phyloP scores from a whole-genome alignment of 176 grass and related monocot genomes.

The Triticum urartu region DNA sequence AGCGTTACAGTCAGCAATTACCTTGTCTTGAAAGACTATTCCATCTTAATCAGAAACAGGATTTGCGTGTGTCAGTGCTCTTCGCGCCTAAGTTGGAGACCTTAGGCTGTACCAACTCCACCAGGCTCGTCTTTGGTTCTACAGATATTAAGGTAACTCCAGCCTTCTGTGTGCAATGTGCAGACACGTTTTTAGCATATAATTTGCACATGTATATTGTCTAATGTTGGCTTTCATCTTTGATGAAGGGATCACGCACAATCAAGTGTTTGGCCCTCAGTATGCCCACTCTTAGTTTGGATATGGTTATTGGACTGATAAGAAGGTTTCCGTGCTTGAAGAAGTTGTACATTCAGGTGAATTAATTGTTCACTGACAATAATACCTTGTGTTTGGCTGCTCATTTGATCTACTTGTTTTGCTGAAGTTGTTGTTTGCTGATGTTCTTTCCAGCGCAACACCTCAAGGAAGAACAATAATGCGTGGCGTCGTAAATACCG shows the following conservation, averaged over 20 bases:
- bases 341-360: neutral
- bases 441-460: neutral
- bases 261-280: neutral
- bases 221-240: neutral
- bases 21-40: neutral
- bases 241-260: neutral
- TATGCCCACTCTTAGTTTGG: neutral
- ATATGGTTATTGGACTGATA: neutral
- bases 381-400: no score
- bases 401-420: no score
- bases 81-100: neutral
- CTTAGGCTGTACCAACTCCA: neutral
- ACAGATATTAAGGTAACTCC: neutral
- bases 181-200: no score
- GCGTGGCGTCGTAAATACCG: neutral
- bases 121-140: neutral
- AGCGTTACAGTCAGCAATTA: neutral
- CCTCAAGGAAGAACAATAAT: neutral
- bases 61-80: neutral
- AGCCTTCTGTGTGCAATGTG: neutral
- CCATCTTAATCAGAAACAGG: neutral
- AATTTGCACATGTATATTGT: neutral
- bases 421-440: no score
- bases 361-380: neutral
- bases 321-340: slow-evolving; percentile 2